Evolutionary conservation across 331 rosid species (phyloP).

Genomic region (Malus hybrid): DNA sequence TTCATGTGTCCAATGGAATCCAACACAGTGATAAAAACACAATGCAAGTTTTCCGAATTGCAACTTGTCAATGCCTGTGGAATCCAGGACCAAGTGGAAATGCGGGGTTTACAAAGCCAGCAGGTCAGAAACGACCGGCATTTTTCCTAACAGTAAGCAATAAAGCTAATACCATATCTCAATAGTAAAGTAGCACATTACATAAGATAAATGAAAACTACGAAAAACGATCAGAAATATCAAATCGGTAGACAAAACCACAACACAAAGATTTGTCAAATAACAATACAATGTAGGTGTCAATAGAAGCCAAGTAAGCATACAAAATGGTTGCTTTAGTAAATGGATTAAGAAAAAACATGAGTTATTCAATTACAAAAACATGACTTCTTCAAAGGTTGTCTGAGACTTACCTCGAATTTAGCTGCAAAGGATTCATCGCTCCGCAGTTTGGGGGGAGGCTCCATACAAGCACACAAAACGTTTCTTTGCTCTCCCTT

Average conservation of each 20-base stretch:
- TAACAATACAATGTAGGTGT: background rate
- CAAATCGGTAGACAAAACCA: too few relatives aligned
- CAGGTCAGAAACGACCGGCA: too few relatives aligned
- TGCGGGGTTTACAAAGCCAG: too few relatives aligned
- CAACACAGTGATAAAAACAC: background rate
- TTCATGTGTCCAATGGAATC: background rate
- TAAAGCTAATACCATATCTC: too few relatives aligned
- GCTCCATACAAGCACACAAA: conserved; percentile 77
- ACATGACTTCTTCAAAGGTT: background rate
- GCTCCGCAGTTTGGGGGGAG: conserved; percentile 51
- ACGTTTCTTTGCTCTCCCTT: conserved; percentile 34
- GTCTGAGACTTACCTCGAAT: conserved; percentile 45
- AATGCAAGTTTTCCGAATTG: background rate
- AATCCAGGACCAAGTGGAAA: too few relatives aligned
- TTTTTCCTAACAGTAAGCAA: too few relatives aligned
- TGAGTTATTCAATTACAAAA: background rate
- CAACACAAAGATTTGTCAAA: background rate
- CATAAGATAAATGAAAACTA: too few relatives aligned
- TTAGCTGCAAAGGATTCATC: conserved; percentile 50
- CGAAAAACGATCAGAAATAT: too few relatives aligned
- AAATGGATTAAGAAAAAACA: too few relatives aligned
- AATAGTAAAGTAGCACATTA: too few relatives aligned
- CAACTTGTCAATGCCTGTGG: background rate
- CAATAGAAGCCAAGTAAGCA: background rate
- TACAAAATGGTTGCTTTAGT: background rate